A percentile compares a stretch with the other conserved stretches of the same genome.
Conservation (phyloP, 108 stramenopile genomes). For the Phaeodactylum tricornutum region DNA sequence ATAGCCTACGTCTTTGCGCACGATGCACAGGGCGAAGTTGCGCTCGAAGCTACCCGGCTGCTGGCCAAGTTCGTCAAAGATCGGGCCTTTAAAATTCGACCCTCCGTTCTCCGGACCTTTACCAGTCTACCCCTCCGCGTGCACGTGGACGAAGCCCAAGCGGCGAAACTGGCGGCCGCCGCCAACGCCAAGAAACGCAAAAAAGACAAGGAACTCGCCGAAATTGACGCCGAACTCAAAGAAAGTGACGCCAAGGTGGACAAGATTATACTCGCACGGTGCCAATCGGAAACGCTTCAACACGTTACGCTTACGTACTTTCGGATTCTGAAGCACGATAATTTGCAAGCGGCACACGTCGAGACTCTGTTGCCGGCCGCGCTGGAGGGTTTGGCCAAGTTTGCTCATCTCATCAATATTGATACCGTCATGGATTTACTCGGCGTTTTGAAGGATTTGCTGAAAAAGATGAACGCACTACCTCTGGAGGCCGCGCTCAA, state of each 20-base stretch:
- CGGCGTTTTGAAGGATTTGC: constrained; percentile 56
- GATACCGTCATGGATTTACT: constrained; percentile 75
- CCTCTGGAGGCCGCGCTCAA: constrained; percentile 68
- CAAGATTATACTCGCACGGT: constrained; percentile 56
- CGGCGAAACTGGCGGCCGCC: constrained; percentile 54
- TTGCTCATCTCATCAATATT: constrained; percentile 81
- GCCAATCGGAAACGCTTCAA: constrained; percentile 70
- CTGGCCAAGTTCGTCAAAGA: constrained; percentile 66
- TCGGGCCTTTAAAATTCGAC: constrained; percentile 36
- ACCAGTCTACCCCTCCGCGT: constrained; percentile 59
- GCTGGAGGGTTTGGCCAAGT: constrained; percentile 75
- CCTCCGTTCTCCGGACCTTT: constrained; percentile 61
- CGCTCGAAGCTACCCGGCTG: constrained; percentile 64
- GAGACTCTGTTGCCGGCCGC: constrained; percentile 51
- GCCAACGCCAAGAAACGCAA: constrained; percentile 65
- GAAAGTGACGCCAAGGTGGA: constrained; percentile 76
- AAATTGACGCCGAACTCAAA: constrained; percentile 68
- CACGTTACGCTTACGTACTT: constrained; percentile 75
- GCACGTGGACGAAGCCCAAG: constrained; percentile 76
- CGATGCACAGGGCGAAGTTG: constrained; percentile 69
- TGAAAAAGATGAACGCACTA: constrained; percentile 48
- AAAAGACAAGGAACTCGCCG: constrained; percentile 43
- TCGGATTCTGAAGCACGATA: constrained; percentile 59
- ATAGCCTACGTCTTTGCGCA: constrained; percentile 48
- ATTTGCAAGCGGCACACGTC: constrained; percentile 11